Evolutionary conservation across 768 basidiomycete genomes (phyloP).

Genomic region (Omphalotus guepiniiformis): DNA sequence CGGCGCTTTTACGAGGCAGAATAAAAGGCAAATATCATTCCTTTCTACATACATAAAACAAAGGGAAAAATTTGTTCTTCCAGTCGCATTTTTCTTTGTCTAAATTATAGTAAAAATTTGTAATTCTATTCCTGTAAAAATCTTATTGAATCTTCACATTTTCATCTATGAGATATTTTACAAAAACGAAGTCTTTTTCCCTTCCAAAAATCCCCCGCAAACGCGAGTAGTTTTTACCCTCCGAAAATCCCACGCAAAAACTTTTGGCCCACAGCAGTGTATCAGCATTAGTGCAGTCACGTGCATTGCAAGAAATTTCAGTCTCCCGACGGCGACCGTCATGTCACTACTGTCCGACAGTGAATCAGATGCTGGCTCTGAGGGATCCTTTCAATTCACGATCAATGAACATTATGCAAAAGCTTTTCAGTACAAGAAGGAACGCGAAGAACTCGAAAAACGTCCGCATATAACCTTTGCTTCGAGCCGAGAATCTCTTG

Average conservation of each 20-base stretch:
- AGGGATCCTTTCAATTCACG: constrained; percentile 42
- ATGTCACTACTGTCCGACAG: constrained; percentile 41
- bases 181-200: background rate
- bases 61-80: no score
- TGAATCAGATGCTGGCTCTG: constrained; percentile 39
- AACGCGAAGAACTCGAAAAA: constrained; percentile 78
- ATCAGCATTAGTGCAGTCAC: background rate
- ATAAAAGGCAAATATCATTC: no score
- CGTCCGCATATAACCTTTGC: constrained; percentile 39
- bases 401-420: constrained; percentile 78
- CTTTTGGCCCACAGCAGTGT: background rate
- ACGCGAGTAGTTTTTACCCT: background rate
- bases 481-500: constrained; percentile 3
- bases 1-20: no score
- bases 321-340: constrained; percentile 10
- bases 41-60: no score
- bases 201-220: background rate
- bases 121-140: no score
- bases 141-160: no score
- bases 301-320: background rate
- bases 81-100: no score
- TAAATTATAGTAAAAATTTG: no score
- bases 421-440: constrained; percentile 79
- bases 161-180: no score
- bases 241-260: background rate